phyloP scores from a whole-genome alignment of 2,329 filamentous ascomycete genomes.

The Neofusicoccum ribis region DNA sequence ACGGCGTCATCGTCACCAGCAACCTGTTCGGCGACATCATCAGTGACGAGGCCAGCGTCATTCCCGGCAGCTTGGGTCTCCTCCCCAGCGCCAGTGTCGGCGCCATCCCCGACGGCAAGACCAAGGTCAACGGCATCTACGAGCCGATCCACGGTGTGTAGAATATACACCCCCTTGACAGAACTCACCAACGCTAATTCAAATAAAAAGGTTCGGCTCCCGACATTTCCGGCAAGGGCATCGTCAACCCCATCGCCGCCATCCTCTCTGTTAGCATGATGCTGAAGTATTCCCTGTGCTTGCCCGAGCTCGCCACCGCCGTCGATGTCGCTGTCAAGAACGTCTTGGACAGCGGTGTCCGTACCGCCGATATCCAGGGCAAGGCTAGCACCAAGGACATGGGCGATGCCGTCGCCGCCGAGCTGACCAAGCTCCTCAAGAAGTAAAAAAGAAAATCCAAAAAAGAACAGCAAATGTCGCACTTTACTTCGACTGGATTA shows the following conservation, averaged over 20 bases:
- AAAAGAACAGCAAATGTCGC: neutral
- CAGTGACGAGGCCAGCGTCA: constrained; percentile 90
- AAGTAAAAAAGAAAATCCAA: neutral
- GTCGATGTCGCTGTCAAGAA: constrained; percentile 80
- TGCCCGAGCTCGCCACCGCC: constrained; percentile 72
- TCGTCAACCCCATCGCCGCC: constrained; percentile 90
- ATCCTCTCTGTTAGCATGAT: constrained; percentile 95
- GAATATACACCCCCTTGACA: neutral
- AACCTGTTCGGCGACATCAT: constrained; percentile 98
- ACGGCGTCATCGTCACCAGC: constrained; percentile 88
- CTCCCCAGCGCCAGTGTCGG: constrained; percentile 85
- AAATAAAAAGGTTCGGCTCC: constrained; percentile 71
- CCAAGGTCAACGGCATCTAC: constrained; percentile 88
- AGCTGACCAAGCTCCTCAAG: constrained; percentile 67
- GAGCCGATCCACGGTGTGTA: constrained; percentile 89
- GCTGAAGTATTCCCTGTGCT: constrained; percentile 85
- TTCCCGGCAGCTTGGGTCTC: constrained; percentile 85
- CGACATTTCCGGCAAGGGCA: constrained; percentile 87
- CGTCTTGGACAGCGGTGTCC: constrained; percentile 75
- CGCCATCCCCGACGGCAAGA: constrained; percentile 82
- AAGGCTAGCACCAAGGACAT: constrained; percentile 70
- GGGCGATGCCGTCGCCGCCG: constrained; percentile 77
- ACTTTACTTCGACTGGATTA: no score
- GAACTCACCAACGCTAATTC: neutral
- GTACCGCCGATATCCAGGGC: constrained; percentile 85